Base-by-base conservation (phyloP, 2,329 filamentous ascomycete species). In the Aspergillus brasiliensis region DNA sequence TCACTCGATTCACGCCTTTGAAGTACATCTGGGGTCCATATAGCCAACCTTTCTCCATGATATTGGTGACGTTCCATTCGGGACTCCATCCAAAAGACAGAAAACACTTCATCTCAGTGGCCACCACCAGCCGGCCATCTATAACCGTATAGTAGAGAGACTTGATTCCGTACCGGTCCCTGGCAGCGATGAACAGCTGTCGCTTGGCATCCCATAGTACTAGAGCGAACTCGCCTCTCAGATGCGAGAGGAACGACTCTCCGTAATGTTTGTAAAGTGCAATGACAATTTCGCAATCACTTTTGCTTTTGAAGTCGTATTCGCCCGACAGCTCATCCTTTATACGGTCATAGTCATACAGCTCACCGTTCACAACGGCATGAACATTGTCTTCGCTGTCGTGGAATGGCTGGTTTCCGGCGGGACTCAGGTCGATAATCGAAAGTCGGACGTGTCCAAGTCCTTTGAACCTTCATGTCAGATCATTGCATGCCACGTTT, bases 341-440 rank as follows among this genome's bases (percentile, higher is more conserved):
- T 11, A 83, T 75, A 10, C 70, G 65, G 51, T 84, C 81, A 59
- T 81, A 76, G 65, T 83, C 82, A 67, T 87, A 87, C n/a, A 87
- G 76, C 68, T 86, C 84, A 27, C 85, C 84, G 59, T 85, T 86
- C 23, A 86, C 82, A n/a, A 86, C 79, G 1, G 83, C 83, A 67
- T 86, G 83, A 17, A 86, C 74, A 1, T 63, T 62, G 19, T 71
- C 68, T 15, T 77, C 70, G 8, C 65, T 58, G 62, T 75, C 72
- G 56, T 79, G 76, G 48, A 82, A 69, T 2, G 83, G 83, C 63
- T 85, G 83, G 4, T 69, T 67, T 1, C 80, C 83, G n/a, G 71
- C 69, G 0, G 77, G 69, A 7, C 77, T 78, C 0, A 84, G 76
- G 62, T 85, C 83, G 62, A 83, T 82, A 67, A 85, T 84, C 15